Base-by-base conservation (phyloP, 2,329 filamentous ascomycete genomes). In the Fusarium sarcochroum region DNA sequence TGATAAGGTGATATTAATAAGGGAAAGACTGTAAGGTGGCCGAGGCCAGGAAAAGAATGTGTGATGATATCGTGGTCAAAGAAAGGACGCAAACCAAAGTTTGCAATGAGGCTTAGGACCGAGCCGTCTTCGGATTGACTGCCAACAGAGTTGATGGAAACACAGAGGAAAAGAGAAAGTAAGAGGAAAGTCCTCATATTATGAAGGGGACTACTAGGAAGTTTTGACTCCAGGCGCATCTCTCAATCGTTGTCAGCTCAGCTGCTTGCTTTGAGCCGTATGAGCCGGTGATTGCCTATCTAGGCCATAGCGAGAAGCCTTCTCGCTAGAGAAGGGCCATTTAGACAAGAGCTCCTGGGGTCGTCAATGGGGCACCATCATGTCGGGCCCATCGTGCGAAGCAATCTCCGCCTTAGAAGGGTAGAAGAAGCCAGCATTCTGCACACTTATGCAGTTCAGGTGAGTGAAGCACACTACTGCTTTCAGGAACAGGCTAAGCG, bases 11-110 rank as follows among this genome's bases (percentile, higher is more conserved):
- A 50, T 20, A 42, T 46, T 63, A 64, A 67, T 66, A 20, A 27
- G 56, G 57, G 50, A 78, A 76, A 66, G 78, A 80, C 27, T 70
- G 80, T 66, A 76, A 77, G 57, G 55, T 72, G 77, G 75, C 75
- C 77, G 67, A 79, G 59, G 76, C 76, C 76, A 48, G 61, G 37
- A 79, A 76, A 30, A 62, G 78, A 80, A 68, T 71, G 41, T 71
- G 38, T 70, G 64, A 70, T 76, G 59, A 63, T 72, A 44, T 69
- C 63, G 32, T 51, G 69, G 75, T 77, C 70, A 81, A 80, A 57
- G 80, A 81, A 79, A 74, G 78, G 77, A 80, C 78, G 77, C 76
- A 80, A 77, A 80, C 76, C 74, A 73, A 68, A 68, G 77, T 76
- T 68, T 76, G 76, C 78, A 79, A 71, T 42, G 37, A 69, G 75